Evolutionary conservation across 805 yeast species (phyloP), one percentile per base, ranked within the genome.

Genomic region (Yarrowia deformans): DNA sequence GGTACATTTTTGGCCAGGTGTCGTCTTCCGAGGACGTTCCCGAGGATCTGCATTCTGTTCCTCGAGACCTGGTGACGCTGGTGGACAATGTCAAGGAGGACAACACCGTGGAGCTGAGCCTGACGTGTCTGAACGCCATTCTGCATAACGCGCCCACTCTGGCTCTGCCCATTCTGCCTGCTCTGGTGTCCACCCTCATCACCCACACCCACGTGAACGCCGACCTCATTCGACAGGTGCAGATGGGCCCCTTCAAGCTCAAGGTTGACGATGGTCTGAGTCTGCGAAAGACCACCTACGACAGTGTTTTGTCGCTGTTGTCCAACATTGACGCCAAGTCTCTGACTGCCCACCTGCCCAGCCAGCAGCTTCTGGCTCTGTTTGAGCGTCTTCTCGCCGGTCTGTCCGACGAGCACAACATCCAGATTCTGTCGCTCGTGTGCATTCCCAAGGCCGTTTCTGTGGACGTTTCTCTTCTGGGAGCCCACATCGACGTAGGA

Each of bases 191-290:
- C 13, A 48, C 56, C 5, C 39, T 63, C 13, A 81, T 88, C 0
- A 84, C 84, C 72, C 84, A 83, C 40, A 84, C 85, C 69, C 87
- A 85, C 73, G 52, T 54, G 18, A 52, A 66, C 34, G 6, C 49
- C 3, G 37, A n/a, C 3, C 48, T 63, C n/a, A 85, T 89, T 55
- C 87, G 87, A 68, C 80, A 83, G 19, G 88, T 91, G 42, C 89
- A 88, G 58, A 90, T 92, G 86, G 97, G 97, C 1, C 96, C 97
- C 0, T 91, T 89, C 81, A 90, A 90, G 75, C 93, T 90, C 75
- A 87, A 87, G 71, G 84, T 90, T 48, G 97, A 91, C 74, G 89
- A 88, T 72, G 95, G 93, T 0, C 80, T 90, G 48, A 91, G 87
- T 70, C 85, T 87, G 70, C 82, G 97, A 68, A 90, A 90, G 75